Conservation (phyloP, 2,329 filamentous ascomycete genomes). For the Verticillium tricorpus region DNA sequence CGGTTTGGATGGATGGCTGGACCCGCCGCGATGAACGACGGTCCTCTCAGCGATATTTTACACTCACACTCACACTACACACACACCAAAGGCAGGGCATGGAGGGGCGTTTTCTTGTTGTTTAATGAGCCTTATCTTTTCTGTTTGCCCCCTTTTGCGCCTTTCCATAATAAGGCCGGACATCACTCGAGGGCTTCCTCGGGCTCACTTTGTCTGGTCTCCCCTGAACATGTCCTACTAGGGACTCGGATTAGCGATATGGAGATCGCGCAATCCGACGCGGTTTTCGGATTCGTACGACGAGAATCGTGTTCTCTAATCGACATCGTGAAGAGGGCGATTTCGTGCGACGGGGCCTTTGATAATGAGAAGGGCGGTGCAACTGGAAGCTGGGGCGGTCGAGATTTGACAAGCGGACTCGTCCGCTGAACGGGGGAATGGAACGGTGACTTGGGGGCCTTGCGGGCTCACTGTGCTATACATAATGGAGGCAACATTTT, state of each 20-base stretch:
- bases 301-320: not conserved
- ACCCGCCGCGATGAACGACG: not conserved
- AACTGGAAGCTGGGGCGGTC: not conserved
- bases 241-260: not conserved
- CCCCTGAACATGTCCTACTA: not conserved
- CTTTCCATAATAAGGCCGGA: not conserved
- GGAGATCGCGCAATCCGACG: not conserved
- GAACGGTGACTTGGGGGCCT: not conserved
- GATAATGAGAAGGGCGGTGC: not conserved
- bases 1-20: slow-evolving; percentile 1
- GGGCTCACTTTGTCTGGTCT: not conserved
- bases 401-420: not conserved
- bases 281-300: not conserved
- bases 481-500: not conserved
- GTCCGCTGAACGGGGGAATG: not conserved
- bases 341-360: not conserved
- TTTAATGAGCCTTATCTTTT: not conserved
- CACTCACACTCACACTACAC: slow-evolving; percentile 1
- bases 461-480: not conserved
- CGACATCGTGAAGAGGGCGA: not conserved
- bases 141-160: not conserved
- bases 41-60: not conserved
- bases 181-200: not conserved
- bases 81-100: slow-evolving; percentile 1
- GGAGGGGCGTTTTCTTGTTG: not conserved